Evolutionary conservation across 805 yeast genomes (phyloP), one percentile per base, ranked within the genome.

Genomic region (Yamadazyma kitorensis): DNA sequence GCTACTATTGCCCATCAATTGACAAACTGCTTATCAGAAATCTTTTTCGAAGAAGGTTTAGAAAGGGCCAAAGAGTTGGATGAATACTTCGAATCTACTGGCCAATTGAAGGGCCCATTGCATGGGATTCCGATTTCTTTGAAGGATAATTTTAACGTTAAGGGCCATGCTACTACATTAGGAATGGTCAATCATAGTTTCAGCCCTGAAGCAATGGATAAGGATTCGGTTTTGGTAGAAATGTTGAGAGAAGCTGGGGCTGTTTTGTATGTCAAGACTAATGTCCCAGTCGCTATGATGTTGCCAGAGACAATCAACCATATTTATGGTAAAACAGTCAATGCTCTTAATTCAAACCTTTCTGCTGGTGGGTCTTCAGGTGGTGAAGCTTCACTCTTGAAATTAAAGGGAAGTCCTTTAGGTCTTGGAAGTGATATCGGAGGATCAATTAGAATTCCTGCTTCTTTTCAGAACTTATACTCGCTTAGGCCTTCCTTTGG

Each of bases 41-140:
- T 60, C 33, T 78, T 82, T 48, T 61, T 76, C 27, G 79, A 75
- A 6, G 74, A 76, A 41, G 88, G 86, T 6, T 57, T 80, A 30
- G 61, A 59, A 35, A 64, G 68, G 32, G 87, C 87, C 3, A 54
- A 65, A 44, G 63, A 55, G 34, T 61, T 78, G 40, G 89, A 82
- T 47, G 71, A 65, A 17, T 68, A 71, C 48, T 74, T 45, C 33
- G 57, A 52, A 31, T 41, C 60, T 28, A 56, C 70, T 24, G 81
- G 80, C 9, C 60, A 71, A 40, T 51, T 69, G 2, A 52, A 72
- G 19, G 86, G 86, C 14, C 80, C 83, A 1, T 64, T 80, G 27
- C 86, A 80, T 46, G 87, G 87, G 2, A 58, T 80, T 20, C 87
- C 86, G 2, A 56, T 80, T 15, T 76, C 83, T 1, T 59, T 80